Evolutionary conservation across 805 yeast species (phyloP), one percentile per base, ranked within the genome.

Genomic region (Cephaloascus fragrans): DNA sequence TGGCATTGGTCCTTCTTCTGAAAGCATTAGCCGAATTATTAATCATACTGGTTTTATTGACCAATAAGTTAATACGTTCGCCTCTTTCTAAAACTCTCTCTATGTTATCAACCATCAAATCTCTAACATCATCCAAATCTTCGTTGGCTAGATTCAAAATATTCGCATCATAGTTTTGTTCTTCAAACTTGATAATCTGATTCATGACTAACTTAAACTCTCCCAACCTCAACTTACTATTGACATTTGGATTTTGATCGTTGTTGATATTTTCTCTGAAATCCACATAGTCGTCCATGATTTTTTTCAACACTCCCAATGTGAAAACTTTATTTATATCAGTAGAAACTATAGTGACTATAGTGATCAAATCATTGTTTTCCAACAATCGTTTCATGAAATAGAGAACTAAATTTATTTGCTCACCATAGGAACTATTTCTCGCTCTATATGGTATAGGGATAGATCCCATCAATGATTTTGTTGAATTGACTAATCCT

Each of bases 41-140:
- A 56, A 86, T 69, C 39, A 77, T 68, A 44, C 83, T 81, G 1
- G 96, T 87, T 55, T 86, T 86, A 55, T 80, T 84, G 23, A 86
- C 90, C 45, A 86, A 65, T 32, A 73, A 57, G 46, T 76, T 73
- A 42, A 86, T 75, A 38, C 83, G 71, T 50, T 86, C 95, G 17
- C 94, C 95, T 38, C 96, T 71, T 47, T 76, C 77, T 47, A 86
- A 62, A 19, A 87, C 70, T 52, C 76, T 69, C 48, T 79, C 86
- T 39, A 83, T 77, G 50, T 83, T 83, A 43, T 80, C 83, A 42
- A 77, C 71, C 88, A 83, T 80, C 44, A 83, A 57, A 38, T 72
- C 72, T 46, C 80, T 64, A 18, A 83, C 83, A 50, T 79, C 79
- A 39, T 74, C 75, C 17, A 82, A 69, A 43, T 83, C 88, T 41